phyloP scores from a whole-genome alignment of 192 early-diverging fungal genomes.

The Mycoemilia scoparia region DNA sequence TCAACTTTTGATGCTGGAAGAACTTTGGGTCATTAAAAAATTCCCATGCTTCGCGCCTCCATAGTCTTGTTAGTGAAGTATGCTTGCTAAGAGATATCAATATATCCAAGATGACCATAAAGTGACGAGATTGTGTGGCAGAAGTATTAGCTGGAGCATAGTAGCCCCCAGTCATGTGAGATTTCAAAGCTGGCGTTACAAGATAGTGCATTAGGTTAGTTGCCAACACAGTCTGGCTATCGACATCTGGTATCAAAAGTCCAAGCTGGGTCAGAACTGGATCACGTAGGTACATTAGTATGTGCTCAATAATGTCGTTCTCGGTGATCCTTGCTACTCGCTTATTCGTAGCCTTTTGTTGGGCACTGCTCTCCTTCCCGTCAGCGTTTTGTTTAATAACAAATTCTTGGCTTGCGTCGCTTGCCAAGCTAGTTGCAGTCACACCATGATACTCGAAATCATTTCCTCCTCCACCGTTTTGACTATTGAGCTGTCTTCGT shows the following conservation, averaged over 20 bases:
- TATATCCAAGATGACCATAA: conserved; percentile 12
- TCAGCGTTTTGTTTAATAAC: conserved; percentile 2
- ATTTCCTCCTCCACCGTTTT: not conserved
- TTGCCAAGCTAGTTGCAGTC: too few relatives aligned
- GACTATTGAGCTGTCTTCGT: conserved; percentile 5
- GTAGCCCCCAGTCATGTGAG: conserved; percentile 28
- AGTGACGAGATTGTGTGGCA: conserved; percentile 15
- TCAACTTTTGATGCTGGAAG: too few relatives aligned
- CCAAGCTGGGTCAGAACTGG: conserved; percentile 48
- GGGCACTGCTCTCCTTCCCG: not conserved
- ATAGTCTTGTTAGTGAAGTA: conserved; percentile 17
- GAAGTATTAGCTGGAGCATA: conserved; percentile 14
- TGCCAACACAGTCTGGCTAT: conserved; percentile 39
- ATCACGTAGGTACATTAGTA: conserved; percentile 12
- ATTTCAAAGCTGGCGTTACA: conserved; percentile 46
- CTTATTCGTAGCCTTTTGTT: conserved; percentile 9
- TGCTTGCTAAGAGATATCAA: conserved; percentile 17
- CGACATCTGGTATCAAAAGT: conserved; percentile 52
- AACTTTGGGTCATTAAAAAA: conserved; percentile 26
- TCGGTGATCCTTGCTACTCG: conserved; percentile 34
- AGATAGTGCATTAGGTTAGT: conserved; percentile 72
- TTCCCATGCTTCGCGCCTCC: conserved; percentile 28
- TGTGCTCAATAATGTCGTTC: conserved; percentile 50
- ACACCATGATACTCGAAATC: too few relatives aligned
- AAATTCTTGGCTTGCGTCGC: too few relatives aligned